These are phyloP conservation scores for Psilocybe mexicana DNA, from an alignment of 1,284 basidiomycete species.

Conservation along the genomic window DNA sequence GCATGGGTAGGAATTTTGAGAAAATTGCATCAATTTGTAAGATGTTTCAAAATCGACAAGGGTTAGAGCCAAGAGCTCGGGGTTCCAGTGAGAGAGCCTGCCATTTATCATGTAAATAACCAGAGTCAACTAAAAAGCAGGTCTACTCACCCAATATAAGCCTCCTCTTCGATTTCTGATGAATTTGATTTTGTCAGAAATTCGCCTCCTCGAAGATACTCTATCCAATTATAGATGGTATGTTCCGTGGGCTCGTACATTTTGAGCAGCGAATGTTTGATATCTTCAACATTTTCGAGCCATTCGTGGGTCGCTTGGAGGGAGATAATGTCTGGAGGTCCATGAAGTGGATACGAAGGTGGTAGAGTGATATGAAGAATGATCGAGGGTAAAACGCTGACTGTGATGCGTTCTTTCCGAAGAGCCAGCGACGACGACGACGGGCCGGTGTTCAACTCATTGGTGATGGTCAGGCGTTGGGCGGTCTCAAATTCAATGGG, in stretches of 20 bases:
- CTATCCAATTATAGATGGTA: slow-evolving; percentile 66
- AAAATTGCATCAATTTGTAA: slow-evolving; percentile 49
- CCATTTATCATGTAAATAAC: not conserved
- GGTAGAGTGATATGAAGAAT: slow-evolving; percentile 58
- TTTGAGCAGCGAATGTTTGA: slow-evolving; percentile 42
- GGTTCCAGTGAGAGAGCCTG: slow-evolving; percentile 56
- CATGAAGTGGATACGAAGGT: slow-evolving; percentile 50
- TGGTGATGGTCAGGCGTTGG: slow-evolving; percentile 33
- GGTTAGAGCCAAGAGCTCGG: slow-evolving; percentile 46
- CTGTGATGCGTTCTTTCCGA: slow-evolving; percentile 20
- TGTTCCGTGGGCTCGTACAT: slow-evolving; percentile 61
- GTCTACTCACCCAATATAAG: not conserved
- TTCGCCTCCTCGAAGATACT: slow-evolving; percentile 61
- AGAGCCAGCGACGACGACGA: not conserved
- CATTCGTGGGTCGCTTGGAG: slow-evolving; percentile 59
- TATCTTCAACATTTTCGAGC: slow-evolving; percentile 42
- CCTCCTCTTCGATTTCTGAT: slow-evolving; percentile 22
- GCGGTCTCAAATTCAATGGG: slow-evolving; percentile 55
- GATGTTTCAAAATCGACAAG: slow-evolving; percentile 50
- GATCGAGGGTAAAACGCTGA: slow-evolving; percentile 58
- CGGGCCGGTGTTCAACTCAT: not conserved
- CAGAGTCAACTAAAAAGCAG: not conserved
- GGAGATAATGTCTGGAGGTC: slow-evolving; percentile 52
- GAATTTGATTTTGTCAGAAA: slow-evolving; percentile 44
- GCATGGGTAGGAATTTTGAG: slow-evolving; percentile 60